Evolutionary conservation across 2,329 filamentous ascomycete species (phyloP), one percentile per base, ranked within the genome.

Genomic region (Colletotrichum incanum): DNA sequence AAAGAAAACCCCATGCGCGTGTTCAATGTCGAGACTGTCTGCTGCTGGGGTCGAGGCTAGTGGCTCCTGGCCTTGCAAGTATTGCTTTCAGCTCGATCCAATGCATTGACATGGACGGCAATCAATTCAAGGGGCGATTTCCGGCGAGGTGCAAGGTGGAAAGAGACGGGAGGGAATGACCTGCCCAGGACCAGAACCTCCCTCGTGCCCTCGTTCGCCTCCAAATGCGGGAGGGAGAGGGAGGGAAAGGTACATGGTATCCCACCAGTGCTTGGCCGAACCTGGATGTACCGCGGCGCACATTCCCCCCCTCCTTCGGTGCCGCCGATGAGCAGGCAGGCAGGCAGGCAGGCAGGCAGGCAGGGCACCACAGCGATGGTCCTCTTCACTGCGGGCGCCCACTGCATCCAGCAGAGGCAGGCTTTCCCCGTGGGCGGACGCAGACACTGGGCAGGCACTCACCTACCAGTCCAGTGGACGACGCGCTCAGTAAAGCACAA

Each of bases 381-480:
- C 31, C 31, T n/a, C 50, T 28, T 34, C 41, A 28, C 41, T n/a
- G 34, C 47, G 8, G 14, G 28, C 28, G 20, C 20, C 61, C 50
- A 28, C 67, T 55, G 39, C 47, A 28, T 43, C 23, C 64, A 50
- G 50, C 55, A 70, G 56, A 47, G 55, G 54, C 67, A 71, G 55
- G 55, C 67, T 60, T 70, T 50, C 31, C 55, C 67, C 54, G 14
- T 47, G 52, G 64, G 69, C 9, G 65, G 50, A 63, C 49, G 65
- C 59, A 72, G 59, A 71, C 65, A 67, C 68, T 55, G 45, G 47
- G 28, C 54, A 54, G 47, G 63, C 43, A 68, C 50, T 18, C 41
- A n/a, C 52, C 20, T 5, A 28, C 60, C 45, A 63, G 34, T 14
- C 39, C 45, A 62, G 56, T 39, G 63, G 45, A 37, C 37, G 61